phyloP scores from a whole-genome alignment of 2,329 filamentous ascomycete genomes.

The Zelopaecilomyces penicillatus region DNA sequence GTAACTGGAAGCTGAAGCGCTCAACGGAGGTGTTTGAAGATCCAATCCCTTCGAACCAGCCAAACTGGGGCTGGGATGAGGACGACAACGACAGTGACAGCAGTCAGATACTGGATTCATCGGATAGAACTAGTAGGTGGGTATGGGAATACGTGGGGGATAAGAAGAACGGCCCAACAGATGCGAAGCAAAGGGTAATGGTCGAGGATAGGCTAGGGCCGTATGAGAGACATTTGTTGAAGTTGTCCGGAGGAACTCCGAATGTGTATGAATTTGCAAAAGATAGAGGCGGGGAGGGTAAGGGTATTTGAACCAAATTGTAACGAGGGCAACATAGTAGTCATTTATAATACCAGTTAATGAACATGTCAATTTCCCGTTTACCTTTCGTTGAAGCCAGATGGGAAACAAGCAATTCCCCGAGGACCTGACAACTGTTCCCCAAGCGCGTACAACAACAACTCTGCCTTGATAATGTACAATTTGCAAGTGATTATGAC shows the following conservation, averaged over 20 bases:
- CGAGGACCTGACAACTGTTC: no score
- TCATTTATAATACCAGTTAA: not conserved
- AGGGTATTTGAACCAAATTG: conserved; percentile 5
- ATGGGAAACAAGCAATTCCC: no score
- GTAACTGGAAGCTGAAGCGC: conserved; percentile 35
- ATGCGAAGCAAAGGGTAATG: conserved; percentile 33
- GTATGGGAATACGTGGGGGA: conserved; percentile 45
- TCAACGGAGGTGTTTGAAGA: conserved; percentile 24
- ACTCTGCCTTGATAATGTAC: no score
- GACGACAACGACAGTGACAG: conserved; percentile 15
- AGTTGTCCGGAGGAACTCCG: conserved; percentile 34
- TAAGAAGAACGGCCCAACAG: conserved; percentile 30
- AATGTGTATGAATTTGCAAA: conserved; percentile 35
- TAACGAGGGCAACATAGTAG: not conserved
- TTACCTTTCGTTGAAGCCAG: no score
- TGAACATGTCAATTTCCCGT: no score
- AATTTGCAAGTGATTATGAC: no score
- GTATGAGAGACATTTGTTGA: conserved; percentile 41
- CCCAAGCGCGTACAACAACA: no score
- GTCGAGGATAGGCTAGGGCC: conserved; percentile 46
- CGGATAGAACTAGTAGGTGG: conserved; percentile 32
- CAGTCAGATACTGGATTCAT: conserved; percentile 11
- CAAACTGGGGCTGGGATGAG: conserved; percentile 22
- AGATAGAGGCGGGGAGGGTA: conserved; percentile 10
- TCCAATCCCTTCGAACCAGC: conserved; percentile 23